phyloP scores from a whole-genome alignment of 1,139 yeast species.

The Pichia terricola region DNA sequence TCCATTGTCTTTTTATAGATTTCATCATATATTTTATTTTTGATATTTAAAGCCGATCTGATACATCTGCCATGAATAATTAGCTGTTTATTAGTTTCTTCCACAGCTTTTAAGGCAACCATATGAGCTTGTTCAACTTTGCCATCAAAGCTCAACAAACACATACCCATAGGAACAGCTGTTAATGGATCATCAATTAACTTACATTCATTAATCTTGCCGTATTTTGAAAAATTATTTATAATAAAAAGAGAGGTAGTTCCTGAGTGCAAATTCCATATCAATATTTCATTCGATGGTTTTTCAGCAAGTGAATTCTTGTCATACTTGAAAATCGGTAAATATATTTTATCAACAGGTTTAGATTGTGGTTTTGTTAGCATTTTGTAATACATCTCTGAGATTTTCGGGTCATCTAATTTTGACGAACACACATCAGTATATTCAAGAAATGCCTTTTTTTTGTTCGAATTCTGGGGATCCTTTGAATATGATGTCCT shows the following conservation, averaged over 20 bases:
- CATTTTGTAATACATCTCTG: conserved; percentile 9
- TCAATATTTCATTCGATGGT: conserved; percentile 61
- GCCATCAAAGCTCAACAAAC: conserved; percentile 57
- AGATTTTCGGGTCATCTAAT: too few relatives aligned
- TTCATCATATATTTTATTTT: conserved; percentile 16
- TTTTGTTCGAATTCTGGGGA: background rate
- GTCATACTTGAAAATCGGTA: conserved; percentile 52
- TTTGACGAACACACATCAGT: too few relatives aligned
- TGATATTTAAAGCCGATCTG: conserved; percentile 21
- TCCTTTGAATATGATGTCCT: conserved; percentile 4
- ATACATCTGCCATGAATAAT: conserved; percentile 18
- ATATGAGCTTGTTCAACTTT: conserved; percentile 43
- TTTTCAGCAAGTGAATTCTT: conserved; percentile 67
- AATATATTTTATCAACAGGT: conserved; percentile 30
- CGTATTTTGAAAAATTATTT: conserved; percentile 52
- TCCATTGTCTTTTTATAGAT: conserved; percentile 17
- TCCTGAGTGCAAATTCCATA: conserved; percentile 52
- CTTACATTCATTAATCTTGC: conserved; percentile 48
- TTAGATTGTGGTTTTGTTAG: conserved; percentile 16
- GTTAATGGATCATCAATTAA: conserved; percentile 62
- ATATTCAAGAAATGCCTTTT: background rate
- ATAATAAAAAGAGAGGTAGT: conserved; percentile 38
- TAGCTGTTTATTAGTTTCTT: conserved; percentile 21
- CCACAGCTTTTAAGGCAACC: conserved; percentile 34
- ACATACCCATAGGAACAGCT: conserved; percentile 75